A percentile compares a stretch with the other conserved stretches of the same genome.
Conservation (phyloP, 208 protist genomes). For the Wallacemonas collosoma region DNA sequence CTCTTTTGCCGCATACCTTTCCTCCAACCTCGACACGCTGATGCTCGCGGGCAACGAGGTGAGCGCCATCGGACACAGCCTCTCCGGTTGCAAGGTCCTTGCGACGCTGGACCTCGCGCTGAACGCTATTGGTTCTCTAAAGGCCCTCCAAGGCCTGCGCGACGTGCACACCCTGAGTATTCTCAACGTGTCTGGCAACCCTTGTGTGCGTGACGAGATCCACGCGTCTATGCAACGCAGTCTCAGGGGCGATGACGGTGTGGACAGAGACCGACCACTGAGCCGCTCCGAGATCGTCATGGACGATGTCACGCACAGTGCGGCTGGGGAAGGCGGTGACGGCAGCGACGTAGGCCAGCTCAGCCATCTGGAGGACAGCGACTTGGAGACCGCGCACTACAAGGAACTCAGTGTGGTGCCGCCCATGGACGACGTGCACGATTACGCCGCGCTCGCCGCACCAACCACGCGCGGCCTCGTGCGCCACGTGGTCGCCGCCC, state of each 20-base stretch:
- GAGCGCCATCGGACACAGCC: constrained; percentile 24
- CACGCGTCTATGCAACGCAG: neutral
- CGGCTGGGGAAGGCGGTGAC: neutral
- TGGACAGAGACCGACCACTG: constrained; percentile 8
- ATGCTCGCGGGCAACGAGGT: constrained; percentile 62
- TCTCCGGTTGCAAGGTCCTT: constrained; percentile 42
- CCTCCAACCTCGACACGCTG: constrained; percentile 53
- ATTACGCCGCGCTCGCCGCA: constrained; percentile 37
- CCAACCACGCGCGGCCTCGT: constrained; percentile 31
- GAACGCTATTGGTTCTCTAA: constrained; percentile 44
- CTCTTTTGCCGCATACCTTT: constrained; percentile 51
- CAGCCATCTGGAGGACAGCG: constrained; percentile 5
- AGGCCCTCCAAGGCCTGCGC: constrained; percentile 28
- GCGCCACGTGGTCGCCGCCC: constrained; percentile 27
- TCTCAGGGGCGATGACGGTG: neutral
- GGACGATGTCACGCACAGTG: constrained; percentile 16
- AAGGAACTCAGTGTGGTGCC: constrained; percentile 14
- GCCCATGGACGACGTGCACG: constrained; percentile 14
- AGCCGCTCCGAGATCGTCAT: constrained; percentile 34
- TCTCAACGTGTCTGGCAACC: constrained; percentile 49
- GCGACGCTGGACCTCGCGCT: constrained; percentile 38
- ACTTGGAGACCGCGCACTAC: constrained; percentile 12
- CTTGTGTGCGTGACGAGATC: constrained; percentile 13
- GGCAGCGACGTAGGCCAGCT: neutral
- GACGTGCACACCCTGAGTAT: constrained; percentile 36